Evolutionary conservation across 2,329 filamentous ascomycete species (phyloP), one percentile per base, ranked within the genome.

Genomic region (Periconia sp.): DNA sequence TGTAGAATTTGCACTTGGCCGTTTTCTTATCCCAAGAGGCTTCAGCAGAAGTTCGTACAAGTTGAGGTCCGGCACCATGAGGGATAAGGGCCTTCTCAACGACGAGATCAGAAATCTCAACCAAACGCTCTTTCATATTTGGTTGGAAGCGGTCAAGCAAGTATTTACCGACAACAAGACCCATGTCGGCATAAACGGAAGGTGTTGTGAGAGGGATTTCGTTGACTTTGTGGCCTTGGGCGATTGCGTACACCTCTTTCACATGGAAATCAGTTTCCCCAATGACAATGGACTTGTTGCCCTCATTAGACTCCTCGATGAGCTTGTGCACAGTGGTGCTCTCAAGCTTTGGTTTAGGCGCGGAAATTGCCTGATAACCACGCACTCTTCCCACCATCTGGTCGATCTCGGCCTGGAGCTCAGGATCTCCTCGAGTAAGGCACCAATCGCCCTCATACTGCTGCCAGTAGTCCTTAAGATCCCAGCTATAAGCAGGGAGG

Each of bases 391-490:
- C 23, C 5, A 8, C 23, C 23, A 27, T 27, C 8, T 27, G 23
- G 23, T 27, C 23, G 23, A 27, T 27, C 23, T 27, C 5, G 23
- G 23, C 23, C 23, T 27, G 23, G 23, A 27, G 23, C 23, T 27
- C 23, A 27, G 23, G 23, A 27, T 27, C 23, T 27, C 56, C 56
- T 40, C 55, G 56, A 20, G 41, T 45, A 15, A 75, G 52, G 6
- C 56, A 60, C 68, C 70, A 76, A 54, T 72, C 62, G 18, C 62
- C 55, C 3, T 51, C 53, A 58, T 76, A 77, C 20, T 65, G 59
- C 1, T 74, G 64, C 73, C 73, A 76, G 61, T 73, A 74, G n/a
- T 64, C 54, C 54, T 76, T 74, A 14, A 65, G 41, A 30, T 76
- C 61, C 63, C 64, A 77, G 5, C 33, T 37, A 48, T 76, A 76